These are phyloP conservation scores for Euptelea pleiosperma DNA, from an alignment of 164 flowering plant species.

Conservation along the genomic window DNA sequence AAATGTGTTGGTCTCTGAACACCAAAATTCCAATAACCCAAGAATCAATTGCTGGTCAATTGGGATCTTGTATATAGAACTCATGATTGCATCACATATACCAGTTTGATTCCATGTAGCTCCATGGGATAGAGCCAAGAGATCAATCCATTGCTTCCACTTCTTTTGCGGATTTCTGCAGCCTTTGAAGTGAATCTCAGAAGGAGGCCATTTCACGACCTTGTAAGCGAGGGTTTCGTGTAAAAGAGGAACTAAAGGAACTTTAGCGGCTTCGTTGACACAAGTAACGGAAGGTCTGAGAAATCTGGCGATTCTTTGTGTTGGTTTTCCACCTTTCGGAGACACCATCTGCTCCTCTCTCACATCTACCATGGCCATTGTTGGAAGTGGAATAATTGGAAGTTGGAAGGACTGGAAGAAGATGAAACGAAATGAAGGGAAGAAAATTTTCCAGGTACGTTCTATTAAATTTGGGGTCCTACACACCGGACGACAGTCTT, in stretches of 20 bases:
- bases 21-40: conserved; percentile 26
- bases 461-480: too few species aligned
- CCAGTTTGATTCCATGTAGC: conserved; percentile 20
- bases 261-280: background rate
- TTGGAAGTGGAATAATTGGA: background rate
- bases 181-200: conserved; percentile 7
- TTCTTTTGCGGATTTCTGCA: conserved; percentile 6
- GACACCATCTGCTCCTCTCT: background rate
- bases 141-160: conserved; percentile 28
- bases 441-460: too few species aligned
- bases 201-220: background rate
- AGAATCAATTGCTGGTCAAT: conserved; percentile 11
- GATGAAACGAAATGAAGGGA: too few species aligned
- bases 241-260: background rate
- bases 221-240: background rate
- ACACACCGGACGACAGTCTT: too few species aligned
- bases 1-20: conserved; percentile 21
- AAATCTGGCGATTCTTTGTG: background rate
- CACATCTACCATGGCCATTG: background rate
- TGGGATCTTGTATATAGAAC: conserved; percentile 12
- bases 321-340: background rate
- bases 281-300: background rate
- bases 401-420: too few species aligned
- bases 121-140: background rate
- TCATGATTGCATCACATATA: conserved; percentile 24